Evolutionary conservation across 768 basidiomycete genomes (phyloP), one percentile per base, ranked within the genome.

Genomic region (Suillus variegatus): DNA sequence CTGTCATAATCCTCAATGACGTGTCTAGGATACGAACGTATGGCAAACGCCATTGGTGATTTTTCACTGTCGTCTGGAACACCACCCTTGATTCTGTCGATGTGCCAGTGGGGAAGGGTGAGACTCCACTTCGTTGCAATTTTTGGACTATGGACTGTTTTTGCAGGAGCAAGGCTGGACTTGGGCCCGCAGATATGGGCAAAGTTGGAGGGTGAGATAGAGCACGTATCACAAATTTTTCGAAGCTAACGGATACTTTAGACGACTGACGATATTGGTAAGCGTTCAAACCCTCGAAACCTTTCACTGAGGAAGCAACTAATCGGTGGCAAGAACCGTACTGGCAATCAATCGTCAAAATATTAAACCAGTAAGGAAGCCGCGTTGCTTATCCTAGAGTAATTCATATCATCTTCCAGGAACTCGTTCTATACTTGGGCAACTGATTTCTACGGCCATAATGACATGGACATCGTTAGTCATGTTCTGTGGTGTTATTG

Each of bases 41-140:
- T 90, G 87, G 78, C 86, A 12, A 74, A 83, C 46, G 88, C 89
- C 40, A 86, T 90, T 64, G 71, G 75, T 4, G 76, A 82, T 47
- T 77, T 88, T 16, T 79, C 85, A 36, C 72, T 80, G 66, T 69
- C 73, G 7, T 81, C 84, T 6, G 83, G 84, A 1, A 86, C 82
- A 60, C 79, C 84, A 0, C 86, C 89, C 3, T 71, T 90, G 35
- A 73, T 88, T 46, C 81, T 86, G 66, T 89, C 88, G 20, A 71
- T 90, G 20, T 90, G 89, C 72, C 82, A 89, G 69, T 90, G 89
- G 89, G 89, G 89, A 55, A 77, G 82, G 70, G 89, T 90, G 72
- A 70, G 81, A 16, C 71, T 38, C 16, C 9, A 28, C 18, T n/a
- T 13, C 43, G 35, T 44, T 1, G 5, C 32, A n/a, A 2, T 57